Percentiles rank a stretch among this genome's conserved stretches.
Conservation (phyloP, 768 basidiomycete genomes). For the Suillus brevipes region DNA sequence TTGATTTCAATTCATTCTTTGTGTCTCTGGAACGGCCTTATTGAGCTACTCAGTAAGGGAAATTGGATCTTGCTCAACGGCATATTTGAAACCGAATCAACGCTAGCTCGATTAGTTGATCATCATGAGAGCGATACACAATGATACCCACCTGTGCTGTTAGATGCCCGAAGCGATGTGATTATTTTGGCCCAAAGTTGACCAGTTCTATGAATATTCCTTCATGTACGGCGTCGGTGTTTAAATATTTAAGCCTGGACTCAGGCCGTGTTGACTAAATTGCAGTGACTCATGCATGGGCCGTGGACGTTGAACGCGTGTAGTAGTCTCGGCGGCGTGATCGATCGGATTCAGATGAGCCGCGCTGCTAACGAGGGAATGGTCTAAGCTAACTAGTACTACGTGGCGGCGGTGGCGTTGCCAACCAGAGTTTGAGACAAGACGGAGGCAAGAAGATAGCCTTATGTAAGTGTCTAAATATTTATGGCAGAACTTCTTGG, state of each 20-base stretch:
- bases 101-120: neutral
- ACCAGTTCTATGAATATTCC: neutral
- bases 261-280: neutral
- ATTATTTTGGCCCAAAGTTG: neutral
- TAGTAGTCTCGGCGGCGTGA: neutral
- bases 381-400: neutral
- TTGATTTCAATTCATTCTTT: neutral
- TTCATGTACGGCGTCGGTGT: neutral
- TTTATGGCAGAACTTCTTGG: neutral
- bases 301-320: too few species aligned
- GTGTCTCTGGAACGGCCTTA: too few species aligned
- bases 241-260: neutral
- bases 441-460: neutral
- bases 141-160: neutral
- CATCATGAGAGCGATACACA: neutral
- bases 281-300: neutral
- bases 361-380: neutral
- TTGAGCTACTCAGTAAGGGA: too few species aligned
- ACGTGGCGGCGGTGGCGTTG: neutral
- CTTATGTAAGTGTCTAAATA: neutral
- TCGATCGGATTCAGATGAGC: neutral
- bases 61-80: neutral
- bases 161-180: too few species aligned
- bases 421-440: neutral
- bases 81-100: neutral